Conservation (phyloP, 345 rosid genomes). For the Mallotus nudiflorus region DNA sequence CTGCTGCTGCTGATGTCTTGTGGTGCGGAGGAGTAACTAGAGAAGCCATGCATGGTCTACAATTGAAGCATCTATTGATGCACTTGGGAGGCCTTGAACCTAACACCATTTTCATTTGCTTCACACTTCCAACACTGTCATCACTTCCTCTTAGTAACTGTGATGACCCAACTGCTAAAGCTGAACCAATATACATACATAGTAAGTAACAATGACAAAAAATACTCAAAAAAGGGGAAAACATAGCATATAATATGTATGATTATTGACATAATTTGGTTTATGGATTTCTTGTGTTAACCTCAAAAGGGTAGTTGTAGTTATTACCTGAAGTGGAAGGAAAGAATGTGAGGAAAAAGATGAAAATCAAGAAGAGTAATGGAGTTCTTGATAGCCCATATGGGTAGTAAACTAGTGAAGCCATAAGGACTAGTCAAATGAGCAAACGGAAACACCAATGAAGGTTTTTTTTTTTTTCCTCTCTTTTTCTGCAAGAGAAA, state of each 20-base stretch:
- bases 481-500: not conserved
- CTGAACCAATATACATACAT: not conserved
- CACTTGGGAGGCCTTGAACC: conserved; percentile 84
- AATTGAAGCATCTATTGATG: conserved; percentile 53
- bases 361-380: not conserved
- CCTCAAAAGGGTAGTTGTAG: not conserved
- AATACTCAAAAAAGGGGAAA: too few species aligned
- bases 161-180: conserved; percentile 20
- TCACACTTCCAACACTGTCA: too few species aligned
- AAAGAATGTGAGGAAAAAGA: not conserved
- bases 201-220: not conserved
- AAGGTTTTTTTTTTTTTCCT: not conserved
- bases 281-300: too few species aligned
- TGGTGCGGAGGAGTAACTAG: conserved; percentile 42
- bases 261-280: too few species aligned
- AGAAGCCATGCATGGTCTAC: conserved; percentile 67
- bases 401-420: conserved; percentile 3
- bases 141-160: not conserved
- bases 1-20: not conserved
- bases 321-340: conserved; percentile 16
- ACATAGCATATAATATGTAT: too few species aligned
- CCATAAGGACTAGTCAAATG: conserved; percentile 11
- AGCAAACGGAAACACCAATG: not conserved
- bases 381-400: not conserved
- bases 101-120: conserved; percentile 38